Evolutionary conservation across 805 yeast species (phyloP).

Genomic region (Saturnispora saitoi): DNA sequence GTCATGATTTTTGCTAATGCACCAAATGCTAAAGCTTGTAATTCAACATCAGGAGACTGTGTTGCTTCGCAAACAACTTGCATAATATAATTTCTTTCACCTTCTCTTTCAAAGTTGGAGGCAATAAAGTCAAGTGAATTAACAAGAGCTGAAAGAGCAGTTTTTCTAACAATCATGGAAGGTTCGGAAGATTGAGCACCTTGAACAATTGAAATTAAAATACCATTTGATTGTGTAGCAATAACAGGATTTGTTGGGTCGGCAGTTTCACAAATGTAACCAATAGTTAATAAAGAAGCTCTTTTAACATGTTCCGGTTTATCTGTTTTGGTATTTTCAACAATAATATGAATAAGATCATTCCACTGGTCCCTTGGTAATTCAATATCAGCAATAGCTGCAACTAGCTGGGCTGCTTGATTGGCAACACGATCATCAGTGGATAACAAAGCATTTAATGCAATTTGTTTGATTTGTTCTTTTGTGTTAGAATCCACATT

Average conservation of each 20-base stretch:
- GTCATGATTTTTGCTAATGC: constrained; percentile 90
- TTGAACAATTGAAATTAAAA: constrained; percentile 90
- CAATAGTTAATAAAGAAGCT: constrained; percentile 81
- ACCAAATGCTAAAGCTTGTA: constrained; percentile 93
- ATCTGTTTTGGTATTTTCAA: constrained; percentile 75
- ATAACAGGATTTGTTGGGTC: constrained; percentile 75
- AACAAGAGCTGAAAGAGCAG: constrained; percentile 88
- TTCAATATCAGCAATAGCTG: constrained; percentile 95
- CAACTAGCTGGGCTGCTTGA: constrained; percentile 87
- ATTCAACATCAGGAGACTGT: constrained; percentile 71
- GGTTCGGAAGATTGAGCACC: constrained; percentile 86
- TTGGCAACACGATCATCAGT: constrained; percentile 73
- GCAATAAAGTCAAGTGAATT: constrained; percentile 86
- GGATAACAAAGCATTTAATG: constrained; percentile 56
- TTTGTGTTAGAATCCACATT: constrained; percentile 46
- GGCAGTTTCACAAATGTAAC: constrained; percentile 92
- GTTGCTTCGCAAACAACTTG: constrained; percentile 98
- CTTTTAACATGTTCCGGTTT: constrained; percentile 75
- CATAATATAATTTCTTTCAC: constrained; percentile 95
- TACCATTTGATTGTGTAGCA: constrained; percentile 80
- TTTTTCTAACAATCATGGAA: constrained; percentile 63
- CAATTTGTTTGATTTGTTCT: constrained; percentile 54
- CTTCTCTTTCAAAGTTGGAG: constrained; percentile 82
- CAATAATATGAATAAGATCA: constrained; percentile 72
- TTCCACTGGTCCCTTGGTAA: constrained; percentile 85